A percentile compares a stretch with the other conserved stretches of the same genome.
phyloP scores from a whole-genome alignment of 768 basidiomycete genomes.

The Russula sp. region DNA sequence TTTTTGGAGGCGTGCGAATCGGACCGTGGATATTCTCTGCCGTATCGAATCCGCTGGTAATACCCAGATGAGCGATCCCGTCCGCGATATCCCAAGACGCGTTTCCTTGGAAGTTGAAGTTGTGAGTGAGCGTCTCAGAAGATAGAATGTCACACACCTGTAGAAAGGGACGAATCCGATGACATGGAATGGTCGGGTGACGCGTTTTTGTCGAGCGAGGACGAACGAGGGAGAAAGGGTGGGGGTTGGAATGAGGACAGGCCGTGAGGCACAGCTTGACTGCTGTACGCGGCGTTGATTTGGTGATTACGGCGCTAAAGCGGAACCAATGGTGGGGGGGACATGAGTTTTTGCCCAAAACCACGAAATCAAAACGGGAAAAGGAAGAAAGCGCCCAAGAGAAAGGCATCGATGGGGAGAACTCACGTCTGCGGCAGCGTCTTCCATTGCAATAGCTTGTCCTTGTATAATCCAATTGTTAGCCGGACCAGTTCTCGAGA shows the following conservation, averaged over 20 bases:
- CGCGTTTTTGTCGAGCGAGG: conserved; percentile 19
- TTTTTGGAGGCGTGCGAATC: conserved; percentile 62
- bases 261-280: conserved; percentile 19
- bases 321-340: conserved; percentile 7
- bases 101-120: conserved; percentile 41
- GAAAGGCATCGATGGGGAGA: neutral
- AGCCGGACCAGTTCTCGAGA: conserved; percentile 25
- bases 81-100: conserved; percentile 60
- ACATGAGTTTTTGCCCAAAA: conserved; percentile 12
- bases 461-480: conserved; percentile 45
- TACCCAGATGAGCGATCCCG: conserved; percentile 65
- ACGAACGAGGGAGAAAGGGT: conserved; percentile 18
- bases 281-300: conserved; percentile 22
- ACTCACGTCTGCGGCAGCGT: conserved; percentile 20
- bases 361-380: neutral
- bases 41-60: conserved; percentile 49
- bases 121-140: conserved; percentile 52
- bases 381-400: neutral
- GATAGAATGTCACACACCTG: conserved; percentile 52
- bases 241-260: conserved; percentile 21
- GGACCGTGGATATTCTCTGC: conserved; percentile 32
- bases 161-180: conserved; percentile 26
- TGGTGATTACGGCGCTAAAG: conserved; percentile 23
- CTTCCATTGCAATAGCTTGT: conserved; percentile 28
- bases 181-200: conserved; percentile 30